Evolutionary conservation across 768 basidiomycete species (phyloP).

Genomic region (Tricholoma sp.): DNA sequence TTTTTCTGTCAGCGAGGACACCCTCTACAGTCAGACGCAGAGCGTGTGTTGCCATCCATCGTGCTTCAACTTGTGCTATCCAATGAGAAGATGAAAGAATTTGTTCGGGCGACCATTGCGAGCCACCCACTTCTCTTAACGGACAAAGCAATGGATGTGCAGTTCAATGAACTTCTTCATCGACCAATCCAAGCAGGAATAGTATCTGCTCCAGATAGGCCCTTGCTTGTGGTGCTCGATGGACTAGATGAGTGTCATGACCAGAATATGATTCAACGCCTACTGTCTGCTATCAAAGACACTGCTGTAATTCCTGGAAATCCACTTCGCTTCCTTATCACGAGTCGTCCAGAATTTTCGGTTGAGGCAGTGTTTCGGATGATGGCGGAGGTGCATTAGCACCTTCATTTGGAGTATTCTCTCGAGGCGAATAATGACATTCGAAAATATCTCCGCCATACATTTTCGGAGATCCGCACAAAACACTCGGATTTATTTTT

Average conservation of each 20-base stretch:
- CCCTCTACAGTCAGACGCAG: constrained; percentile 12
- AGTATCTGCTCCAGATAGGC: neutral
- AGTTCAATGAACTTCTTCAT: constrained; percentile 11
- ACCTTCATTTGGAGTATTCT: neutral
- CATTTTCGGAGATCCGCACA: constrained; percentile 1
- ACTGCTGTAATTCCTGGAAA: neutral
- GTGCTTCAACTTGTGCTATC: constrained; percentile 16
- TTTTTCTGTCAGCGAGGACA: constrained; percentile 29
- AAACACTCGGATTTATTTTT: neutral
- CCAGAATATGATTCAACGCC: neutral
- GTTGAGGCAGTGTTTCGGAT: constrained; percentile 1
- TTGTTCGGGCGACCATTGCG: neutral
- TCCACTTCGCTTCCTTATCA: constrained; percentile 5
- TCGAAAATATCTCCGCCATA: neutral
- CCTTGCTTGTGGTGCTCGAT: constrained; percentile 7
- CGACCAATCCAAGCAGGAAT: constrained; percentile 1
- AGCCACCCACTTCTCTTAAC: constrained; percentile 5
- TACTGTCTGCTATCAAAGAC: neutral
- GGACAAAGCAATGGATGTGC: neutral
- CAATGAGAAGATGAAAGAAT: neutral
- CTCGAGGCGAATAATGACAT: neutral
- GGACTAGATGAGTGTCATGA: constrained; percentile 12
- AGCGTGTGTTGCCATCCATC: constrained; percentile 21
- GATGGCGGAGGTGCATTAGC: neutral
- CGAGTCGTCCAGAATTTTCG: constrained; percentile 1